A percentile compares a stretch with the other conserved stretches of the same genome.
These are phyloP conservation scores for Thelonectria blattea DNA, from an alignment of 2,329 filamentous ascomycete genomes.

Conservation along the genomic window DNA sequence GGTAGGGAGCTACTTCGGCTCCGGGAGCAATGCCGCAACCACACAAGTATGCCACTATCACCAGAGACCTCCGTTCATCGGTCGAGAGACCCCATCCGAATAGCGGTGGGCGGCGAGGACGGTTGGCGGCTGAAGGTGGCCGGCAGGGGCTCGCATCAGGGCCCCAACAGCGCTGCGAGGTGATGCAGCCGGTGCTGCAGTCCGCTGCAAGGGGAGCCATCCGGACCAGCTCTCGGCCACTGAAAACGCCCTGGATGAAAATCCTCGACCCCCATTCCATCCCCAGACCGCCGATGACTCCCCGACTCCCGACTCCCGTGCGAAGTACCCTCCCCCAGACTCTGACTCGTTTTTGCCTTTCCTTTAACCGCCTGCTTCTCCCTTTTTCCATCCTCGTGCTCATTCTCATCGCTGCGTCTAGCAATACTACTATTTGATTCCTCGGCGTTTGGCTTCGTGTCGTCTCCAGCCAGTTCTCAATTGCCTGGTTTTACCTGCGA, in stretches of 20 bases:
- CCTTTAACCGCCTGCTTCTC: slow-evolving; percentile 11
- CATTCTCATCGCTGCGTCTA: not conserved
- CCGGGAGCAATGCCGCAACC: not conserved
- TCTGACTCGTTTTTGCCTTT: slow-evolving; percentile 23
- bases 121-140: slow-evolving; percentile 17
- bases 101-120: slow-evolving; percentile 31
- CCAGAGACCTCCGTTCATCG: slow-evolving; percentile 32
- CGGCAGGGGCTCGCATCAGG: slow-evolving; percentile 2
- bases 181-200: slow-evolving; percentile 16
- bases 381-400: slow-evolving; percentile 4
- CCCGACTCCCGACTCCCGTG: slow-evolving; percentile 35
- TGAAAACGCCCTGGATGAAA: slow-evolving; percentile 5
- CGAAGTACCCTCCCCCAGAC: slow-evolving; percentile 15
- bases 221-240: not conserved
- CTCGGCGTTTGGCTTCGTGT: not conserved
- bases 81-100: slow-evolving; percentile 31
- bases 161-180: slow-evolving; percentile 13
- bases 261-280: slow-evolving; percentile 12
- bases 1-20: slow-evolving; percentile 28
- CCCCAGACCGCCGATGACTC: slow-evolving; percentile 38
- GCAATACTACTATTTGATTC: not conserved
- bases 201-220: slow-evolving; percentile 23
- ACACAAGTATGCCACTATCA: slow-evolving; percentile 26
- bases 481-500: not conserved
- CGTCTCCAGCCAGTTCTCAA: not conserved